Base-by-base conservation (phyloP, 2,329 filamentous ascomycete species). In the Alternaria triticimaculans region DNA sequence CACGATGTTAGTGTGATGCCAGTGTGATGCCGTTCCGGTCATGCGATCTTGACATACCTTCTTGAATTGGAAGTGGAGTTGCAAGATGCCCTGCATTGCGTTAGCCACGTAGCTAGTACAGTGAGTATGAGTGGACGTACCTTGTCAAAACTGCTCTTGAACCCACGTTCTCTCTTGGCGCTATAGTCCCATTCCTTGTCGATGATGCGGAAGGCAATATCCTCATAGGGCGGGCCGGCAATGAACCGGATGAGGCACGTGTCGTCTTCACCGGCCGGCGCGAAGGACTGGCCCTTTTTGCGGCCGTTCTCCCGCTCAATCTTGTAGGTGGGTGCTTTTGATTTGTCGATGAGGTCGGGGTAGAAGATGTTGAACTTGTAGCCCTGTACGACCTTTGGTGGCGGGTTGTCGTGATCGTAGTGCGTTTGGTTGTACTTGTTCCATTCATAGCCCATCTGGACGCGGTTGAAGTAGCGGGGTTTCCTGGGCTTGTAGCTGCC, bases 281-380 rank as follows among this genome's bases (percentile, higher is more conserved):
- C 94, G 80, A 96, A 94, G 11, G 94, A 97, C 81, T 99, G 92
- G 23, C 96, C 96, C 63, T 93, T 88, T 78, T 92, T 91, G 62
- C 96, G 87, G 15, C 96, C 96, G 75, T 96, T 90, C 81, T 98
- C 96, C 44, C 96, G 90, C 76, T 97, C 93, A 70, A 99, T 98
- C 78, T 93, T 93, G 82, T 96, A 99, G 0, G 94, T 98, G 10
- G 96, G 96, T 2, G 96, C 94, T 81, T 94, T 97, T 30, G 90
- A 89, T 82, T 95, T 97, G 83, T 98, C 94, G 74, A 98, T 93
- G 30, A 99, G 88, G 72, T 99, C 96, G 0, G 96, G 96, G 77
- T 99, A 99, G 82, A 99, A 99, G 55, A 99, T 95, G 82, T 99
- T 98, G 86, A 99, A 99, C 80, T 97, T 97, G 86, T 99, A 99